Conservation (phyloP, 148 eudicot genomes). For the Silene conica region DNA sequence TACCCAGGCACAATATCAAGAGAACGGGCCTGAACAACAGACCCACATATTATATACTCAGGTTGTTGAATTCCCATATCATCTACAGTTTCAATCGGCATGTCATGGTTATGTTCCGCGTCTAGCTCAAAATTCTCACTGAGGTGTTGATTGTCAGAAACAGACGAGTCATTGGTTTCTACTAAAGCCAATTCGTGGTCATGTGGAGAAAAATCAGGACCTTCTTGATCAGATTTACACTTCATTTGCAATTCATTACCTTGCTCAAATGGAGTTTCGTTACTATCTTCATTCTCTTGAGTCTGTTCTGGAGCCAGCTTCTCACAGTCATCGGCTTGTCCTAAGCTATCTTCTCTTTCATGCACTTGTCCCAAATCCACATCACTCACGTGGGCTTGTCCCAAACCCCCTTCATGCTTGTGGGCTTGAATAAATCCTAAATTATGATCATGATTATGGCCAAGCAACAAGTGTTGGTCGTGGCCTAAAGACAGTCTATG, state of each 20-base stretch:
- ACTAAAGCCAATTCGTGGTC: conserved; percentile 26
- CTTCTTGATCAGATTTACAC: conserved; percentile 25
- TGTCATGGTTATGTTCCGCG: conserved; percentile 35
- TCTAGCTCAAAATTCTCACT: conserved; percentile 40
- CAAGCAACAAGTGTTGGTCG: conserved; percentile 22
- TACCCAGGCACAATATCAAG: conserved; percentile 32
- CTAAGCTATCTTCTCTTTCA: conserved; percentile 27
- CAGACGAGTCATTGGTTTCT: conserved; percentile 28
- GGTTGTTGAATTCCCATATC: conserved; percentile 30
- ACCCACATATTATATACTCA: conserved; percentile 22
- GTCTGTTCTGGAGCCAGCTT: conserved; percentile 23
- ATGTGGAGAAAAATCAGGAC: conserved; percentile 26
- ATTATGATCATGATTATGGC: conserved; percentile 27
- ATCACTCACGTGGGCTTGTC: conserved; percentile 18
- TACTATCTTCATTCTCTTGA: conserved; percentile 25
- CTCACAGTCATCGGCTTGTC: conserved; percentile 27
- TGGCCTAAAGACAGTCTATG: conserved; percentile 34
- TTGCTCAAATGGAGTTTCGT: conserved; percentile 28
- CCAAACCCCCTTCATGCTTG: conserved; percentile 25
- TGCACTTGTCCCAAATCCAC: conserved; percentile 26
- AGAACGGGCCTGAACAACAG: conserved; percentile 43
- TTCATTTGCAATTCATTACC: conserved; percentile 29
- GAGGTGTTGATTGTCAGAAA: conserved; percentile 34
- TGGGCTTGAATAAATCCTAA: conserved; percentile 23
- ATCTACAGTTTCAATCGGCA: conserved; percentile 32